phyloP scores from a whole-genome alignment of 805 yeast genomes.

The Yarrowia keelungensis region DNA sequence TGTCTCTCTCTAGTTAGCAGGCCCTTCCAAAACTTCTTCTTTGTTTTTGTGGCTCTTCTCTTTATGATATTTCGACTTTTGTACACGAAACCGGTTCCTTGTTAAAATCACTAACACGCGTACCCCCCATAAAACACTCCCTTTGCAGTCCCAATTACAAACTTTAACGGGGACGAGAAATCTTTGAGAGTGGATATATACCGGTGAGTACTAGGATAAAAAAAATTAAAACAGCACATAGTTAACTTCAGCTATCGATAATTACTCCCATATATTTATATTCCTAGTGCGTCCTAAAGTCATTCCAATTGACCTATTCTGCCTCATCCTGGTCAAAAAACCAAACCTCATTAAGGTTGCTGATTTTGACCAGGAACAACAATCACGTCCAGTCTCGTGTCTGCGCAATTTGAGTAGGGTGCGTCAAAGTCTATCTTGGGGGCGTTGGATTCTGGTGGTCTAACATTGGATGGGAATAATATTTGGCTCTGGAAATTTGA shows the following conservation, averaged over 20 bases:
- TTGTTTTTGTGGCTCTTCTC: too few species aligned
- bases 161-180: too few species aligned
- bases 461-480: not conserved
- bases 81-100: not conserved
- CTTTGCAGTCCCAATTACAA: not conserved
- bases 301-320: too few species aligned
- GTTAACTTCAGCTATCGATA: too few species aligned
- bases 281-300: not conserved
- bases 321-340: not conserved
- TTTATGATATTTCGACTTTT: too few species aligned
- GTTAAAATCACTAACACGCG: not conserved
- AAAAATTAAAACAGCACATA: too few species aligned
- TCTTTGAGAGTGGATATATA: too few species aligned
- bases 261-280: too few species aligned
- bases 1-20: not conserved
- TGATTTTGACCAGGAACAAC: not conserved
- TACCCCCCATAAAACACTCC: conserved; percentile 8
- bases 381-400: conserved; percentile 23
- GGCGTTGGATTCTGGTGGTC: not conserved
- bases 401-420: conserved; percentile 15
- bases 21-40: not conserved
- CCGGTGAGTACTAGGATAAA: too few species aligned
- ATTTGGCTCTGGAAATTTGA: not conserved
- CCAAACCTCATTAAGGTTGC: not conserved
- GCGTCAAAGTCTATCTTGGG: not conserved